A percentile compares a stretch with the other conserved stretches of the same genome.
Evolutionary conservation across 768 basidiomycete species (phyloP).

Genomic region (Rickenella mellea): DNA sequence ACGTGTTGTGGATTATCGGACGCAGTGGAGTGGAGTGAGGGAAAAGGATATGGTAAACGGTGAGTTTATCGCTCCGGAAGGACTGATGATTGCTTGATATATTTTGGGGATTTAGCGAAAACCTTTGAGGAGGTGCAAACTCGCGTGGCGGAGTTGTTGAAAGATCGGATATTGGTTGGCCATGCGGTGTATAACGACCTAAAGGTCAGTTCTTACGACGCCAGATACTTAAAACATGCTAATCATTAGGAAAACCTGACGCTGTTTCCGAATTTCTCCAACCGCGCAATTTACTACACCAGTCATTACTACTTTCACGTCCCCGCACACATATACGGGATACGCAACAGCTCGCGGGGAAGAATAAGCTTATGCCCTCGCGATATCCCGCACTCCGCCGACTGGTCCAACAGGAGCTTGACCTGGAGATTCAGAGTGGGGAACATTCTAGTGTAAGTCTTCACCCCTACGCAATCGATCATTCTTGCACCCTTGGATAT

Average conservation of each 20-base stretch:
- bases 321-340: constrained; percentile 56
- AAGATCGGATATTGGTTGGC: constrained; percentile 75
- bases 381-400: constrained; percentile 69
- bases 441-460: constrained; percentile 82
- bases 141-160: constrained; percentile 63
- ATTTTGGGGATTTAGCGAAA: constrained; percentile 49
- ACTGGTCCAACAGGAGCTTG: constrained; percentile 73
- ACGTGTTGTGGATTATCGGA: constrained; percentile 86
- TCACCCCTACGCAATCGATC: neutral
- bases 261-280: too few relatives aligned
- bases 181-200: constrained; percentile 91
- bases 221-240: neutral
- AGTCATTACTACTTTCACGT: constrained; percentile 68
- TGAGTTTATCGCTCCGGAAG: constrained; percentile 16
- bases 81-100: neutral
- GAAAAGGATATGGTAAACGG: constrained; percentile 64
- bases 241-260: too few relatives aligned
- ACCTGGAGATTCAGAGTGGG: constrained; percentile 71
- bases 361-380: constrained; percentile 50
- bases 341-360: constrained; percentile 54
- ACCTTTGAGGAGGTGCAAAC: constrained; percentile 74
- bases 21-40: constrained; percentile 80
- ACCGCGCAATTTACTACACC: too few relatives aligned
- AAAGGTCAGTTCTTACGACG: constrained; percentile 38
- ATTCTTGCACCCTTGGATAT: neutral